Base-by-base conservation (phyloP, 2,329 filamentous ascomycete species). In the Cladosporium phlei region DNA sequence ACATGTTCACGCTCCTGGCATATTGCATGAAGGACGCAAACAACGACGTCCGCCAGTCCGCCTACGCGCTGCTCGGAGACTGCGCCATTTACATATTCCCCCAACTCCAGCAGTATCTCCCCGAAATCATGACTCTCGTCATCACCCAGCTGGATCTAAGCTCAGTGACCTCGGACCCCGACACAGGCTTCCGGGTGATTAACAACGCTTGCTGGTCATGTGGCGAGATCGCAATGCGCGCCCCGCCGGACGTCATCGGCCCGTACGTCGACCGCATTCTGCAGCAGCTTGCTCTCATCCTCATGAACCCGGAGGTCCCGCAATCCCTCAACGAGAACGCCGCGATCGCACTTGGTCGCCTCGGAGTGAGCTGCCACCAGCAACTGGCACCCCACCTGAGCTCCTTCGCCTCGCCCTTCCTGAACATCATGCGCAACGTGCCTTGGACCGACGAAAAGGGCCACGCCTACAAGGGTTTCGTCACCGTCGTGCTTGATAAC, bases 161-260 rank as follows among this genome's bases (percentile, higher is more conserved):
- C 11, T 61, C 69, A 55, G 85, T 89, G 51, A 76, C 76, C 46
- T 78, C 89, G 40, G 42, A 45, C 21, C 69, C 81, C 14, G 88
- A 95, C 53, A 85, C 80, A 14, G 84, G 83, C 11, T 96, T 95
- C 65, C 88, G 89, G 50, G 90, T 97, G 22, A 83, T 97, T 50
- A 98, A 97, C 76, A 98, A 98, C 63, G 91, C 93, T 17, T 97
- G 91, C 70, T 98, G 93, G 93, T 94, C 90, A 5, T 83, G 83
- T 19, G 93, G 93, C 32, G 93, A 98, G 71, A 93, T 97, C 52
- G 82, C 89, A 12, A 82, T 95, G 66, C 83, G 88, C 51, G 77
- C 86, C 63, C 80, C 83, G 55, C 80, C 83, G 52, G 72, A 74
- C 22, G 80, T 77, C 45, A 86, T 96, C 80, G 76, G 76, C 1